Base-by-base conservation (phyloP, 306 rosid species). In the Gastrolobium bilobum region DNA sequence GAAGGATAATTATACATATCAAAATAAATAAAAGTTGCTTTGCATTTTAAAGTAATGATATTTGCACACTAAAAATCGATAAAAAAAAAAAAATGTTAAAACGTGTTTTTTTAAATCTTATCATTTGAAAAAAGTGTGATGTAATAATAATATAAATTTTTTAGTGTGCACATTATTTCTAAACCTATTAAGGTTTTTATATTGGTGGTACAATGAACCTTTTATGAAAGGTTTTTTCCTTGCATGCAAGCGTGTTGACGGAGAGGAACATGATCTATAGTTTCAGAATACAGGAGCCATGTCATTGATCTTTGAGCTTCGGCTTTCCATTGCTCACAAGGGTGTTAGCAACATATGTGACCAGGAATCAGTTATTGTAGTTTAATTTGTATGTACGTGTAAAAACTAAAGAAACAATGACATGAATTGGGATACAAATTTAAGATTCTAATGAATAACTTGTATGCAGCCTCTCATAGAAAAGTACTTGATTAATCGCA, bases 271-370 rank as follows among this genome's bases (percentile, higher is more conserved):
- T 46, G 26, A 20, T 20, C 26, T 20, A 20, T 20, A 20, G 26
- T 20, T 20, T 20, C 26, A 20, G 9, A 35, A 4, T 33, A 8
- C 9, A 10, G 43, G 43, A 60, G 7, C 33, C 44, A 61, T 38
- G 26, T 5, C 64, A 8, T 9, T 71, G 61, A 69, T 50, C 14
- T 51, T 70, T 52, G 37, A 35, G 20, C 62, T 70, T 70, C 52
- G 42, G 5, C 14, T 35, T 70, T 69, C 9, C 46, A 48, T 48
- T 50, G 10, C 15, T 29, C 62, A 8, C 60, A 57, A 57, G n/a
- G 39, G 10, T 31, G 39, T 31, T 2, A 30, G n/a, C 29, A 8
- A 31, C 30, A 15, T 58, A 9, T 58, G 39, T 58, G 15, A 8
- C 64, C 7, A 31, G 3, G 64, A 58, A 58, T 31, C 37, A 30